Evolutionary conservation across 1,284 basidiomycete species (phyloP).

Genomic region (Coniferiporia sulphurascens): DNA sequence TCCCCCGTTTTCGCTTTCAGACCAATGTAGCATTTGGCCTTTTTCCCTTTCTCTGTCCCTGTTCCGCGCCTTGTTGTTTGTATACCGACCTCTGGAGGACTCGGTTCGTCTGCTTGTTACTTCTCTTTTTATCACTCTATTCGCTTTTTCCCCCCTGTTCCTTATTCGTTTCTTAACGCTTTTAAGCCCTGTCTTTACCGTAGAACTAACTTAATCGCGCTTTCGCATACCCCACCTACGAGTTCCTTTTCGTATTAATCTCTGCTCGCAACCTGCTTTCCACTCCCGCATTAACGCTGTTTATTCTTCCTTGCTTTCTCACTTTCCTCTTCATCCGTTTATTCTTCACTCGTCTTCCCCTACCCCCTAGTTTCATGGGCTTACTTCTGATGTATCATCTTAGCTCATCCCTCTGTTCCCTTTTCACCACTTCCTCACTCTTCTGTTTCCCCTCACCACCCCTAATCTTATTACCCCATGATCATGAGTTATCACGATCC

Average conservation of each 20-base stretch:
- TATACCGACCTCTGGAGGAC: conserved; percentile 7
- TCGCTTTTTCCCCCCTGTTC: neutral
- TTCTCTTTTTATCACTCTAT: neutral
- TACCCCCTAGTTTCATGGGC: neutral
- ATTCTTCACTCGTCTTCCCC: neutral
- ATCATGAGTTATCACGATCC: neutral
- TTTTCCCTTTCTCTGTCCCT: neutral
- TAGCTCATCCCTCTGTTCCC: conserved; percentile 1
- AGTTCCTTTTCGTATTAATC: neutral
- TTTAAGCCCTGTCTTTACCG: conserved; percentile 4
- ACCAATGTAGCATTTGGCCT: conserved; percentile 4
- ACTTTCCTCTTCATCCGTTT: neutral
- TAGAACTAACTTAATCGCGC: neutral
- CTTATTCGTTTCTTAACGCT: neutral
- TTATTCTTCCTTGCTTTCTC: neutral
- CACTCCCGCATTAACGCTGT: neutral
- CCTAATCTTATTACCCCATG: neutral
- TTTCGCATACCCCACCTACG: neutral
- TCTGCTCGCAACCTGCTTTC: neutral
- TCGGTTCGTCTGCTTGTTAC: neutral
- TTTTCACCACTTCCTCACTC: neutral
- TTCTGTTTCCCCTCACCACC: neutral
- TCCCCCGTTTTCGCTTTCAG: neutral
- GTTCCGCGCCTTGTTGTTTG: conserved; percentile 3
- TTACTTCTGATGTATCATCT: conserved; percentile 2